Conservation (phyloP, 331 rosid species). For the Cydonia oblonga region DNA sequence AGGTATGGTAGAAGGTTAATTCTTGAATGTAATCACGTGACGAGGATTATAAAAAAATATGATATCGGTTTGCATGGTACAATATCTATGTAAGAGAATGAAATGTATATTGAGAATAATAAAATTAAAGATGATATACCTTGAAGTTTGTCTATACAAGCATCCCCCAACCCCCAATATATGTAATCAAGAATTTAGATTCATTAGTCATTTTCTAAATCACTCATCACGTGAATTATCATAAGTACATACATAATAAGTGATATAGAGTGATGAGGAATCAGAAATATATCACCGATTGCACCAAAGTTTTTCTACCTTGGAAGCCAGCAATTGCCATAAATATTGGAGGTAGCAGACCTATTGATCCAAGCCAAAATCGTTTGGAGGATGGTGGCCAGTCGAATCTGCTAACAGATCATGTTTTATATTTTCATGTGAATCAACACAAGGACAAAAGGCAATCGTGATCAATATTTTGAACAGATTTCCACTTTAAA, state of each 20-base stretch:
- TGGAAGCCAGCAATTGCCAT: neutral
- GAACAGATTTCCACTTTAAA: neutral
- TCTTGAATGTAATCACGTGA: neutral
- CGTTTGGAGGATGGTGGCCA: neutral
- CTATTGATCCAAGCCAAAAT: neutral
- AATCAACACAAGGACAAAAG: neutral
- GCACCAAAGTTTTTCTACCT: neutral
- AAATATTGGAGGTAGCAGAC: neutral
- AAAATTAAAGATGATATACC: neutral
- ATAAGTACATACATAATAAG: neutral
- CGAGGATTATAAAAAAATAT: accelerated
- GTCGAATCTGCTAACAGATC: neutral
- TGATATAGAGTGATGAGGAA: too few species aligned
- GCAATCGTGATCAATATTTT: too few species aligned
- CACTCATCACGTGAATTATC: neutral
- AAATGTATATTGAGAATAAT: neutral
- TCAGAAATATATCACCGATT: neutral
- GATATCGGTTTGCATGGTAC: too few species aligned
- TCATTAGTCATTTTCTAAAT: too few species aligned
- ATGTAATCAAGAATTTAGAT: too few species aligned
- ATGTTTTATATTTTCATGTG: neutral
- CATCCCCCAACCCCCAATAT: neutral
- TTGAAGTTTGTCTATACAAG: neutral
- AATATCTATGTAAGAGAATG: accelerated
- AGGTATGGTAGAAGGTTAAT: neutral